These are phyloP conservation scores for Syzygium syzygioides DNA, from an alignment of 441 rosid species.

Conservation along the genomic window DNA sequence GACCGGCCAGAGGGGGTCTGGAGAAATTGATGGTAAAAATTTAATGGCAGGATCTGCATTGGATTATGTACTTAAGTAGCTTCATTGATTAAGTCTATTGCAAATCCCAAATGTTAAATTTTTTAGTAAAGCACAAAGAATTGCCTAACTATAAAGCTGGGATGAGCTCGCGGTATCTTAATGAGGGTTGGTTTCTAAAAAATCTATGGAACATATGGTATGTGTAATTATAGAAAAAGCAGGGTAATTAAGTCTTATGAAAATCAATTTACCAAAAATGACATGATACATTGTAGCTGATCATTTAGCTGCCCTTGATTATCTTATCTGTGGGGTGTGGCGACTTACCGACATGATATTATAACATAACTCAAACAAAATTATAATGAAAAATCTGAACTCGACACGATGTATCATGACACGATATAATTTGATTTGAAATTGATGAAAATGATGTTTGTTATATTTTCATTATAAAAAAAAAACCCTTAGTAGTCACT, in stretches of 20 bases:
- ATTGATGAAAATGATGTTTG: neutral
- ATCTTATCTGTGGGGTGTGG: fast-evolving
- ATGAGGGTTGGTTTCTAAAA: neutral
- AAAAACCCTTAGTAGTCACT: neutral
- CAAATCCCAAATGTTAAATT: neutral
- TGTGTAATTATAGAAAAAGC: neutral
- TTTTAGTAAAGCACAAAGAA: neutral
- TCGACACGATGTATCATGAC: fast-evolving
- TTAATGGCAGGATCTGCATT: neutral
- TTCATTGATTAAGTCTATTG: neutral
- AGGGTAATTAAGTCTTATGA: neutral
- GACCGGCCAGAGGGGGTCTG: neutral
- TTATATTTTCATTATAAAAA: neutral
- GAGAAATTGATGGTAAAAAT: neutral
- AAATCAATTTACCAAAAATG: too few relatives aligned
- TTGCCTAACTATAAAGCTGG: neutral
- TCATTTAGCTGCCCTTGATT: neutral
- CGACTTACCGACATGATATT: neutral
- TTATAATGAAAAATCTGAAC: neutral
- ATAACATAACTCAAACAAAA: neutral
- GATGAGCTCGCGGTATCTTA: neutral
- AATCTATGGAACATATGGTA: neutral
- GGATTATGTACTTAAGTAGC: neutral
- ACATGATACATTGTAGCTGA: too few relatives aligned
- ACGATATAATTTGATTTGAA: neutral